Evolutionary conservation across 192 early-diverging fungal genomes (phyloP).

Genomic region (Pilaira anomala): DNA sequence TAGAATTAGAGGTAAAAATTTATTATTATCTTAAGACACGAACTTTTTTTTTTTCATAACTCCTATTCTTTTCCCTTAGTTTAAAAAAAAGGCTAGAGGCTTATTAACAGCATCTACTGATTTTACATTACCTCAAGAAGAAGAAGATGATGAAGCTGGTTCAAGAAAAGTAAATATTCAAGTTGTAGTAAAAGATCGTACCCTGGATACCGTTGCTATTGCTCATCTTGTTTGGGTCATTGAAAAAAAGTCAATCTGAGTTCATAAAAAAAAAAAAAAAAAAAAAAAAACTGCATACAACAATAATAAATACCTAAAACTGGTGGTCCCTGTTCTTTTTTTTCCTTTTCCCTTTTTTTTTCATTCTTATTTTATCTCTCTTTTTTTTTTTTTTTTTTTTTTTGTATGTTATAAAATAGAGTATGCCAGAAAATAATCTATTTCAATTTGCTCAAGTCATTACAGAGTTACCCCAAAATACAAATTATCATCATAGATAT

Average conservation of each 20-base stretch:
- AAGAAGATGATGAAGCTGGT: background rate
- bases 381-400: conserved; percentile 11
- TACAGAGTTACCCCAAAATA: conserved; percentile 16
- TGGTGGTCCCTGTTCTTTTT: background rate
- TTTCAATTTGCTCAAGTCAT: conserved; percentile 34
- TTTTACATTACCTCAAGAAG: conserved; percentile 15
- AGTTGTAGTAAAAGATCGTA: conserved; percentile 47
- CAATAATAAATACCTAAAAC: too few species aligned
- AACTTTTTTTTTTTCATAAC: background rate
- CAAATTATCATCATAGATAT: background rate
- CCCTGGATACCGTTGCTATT: conserved; percentile 46
- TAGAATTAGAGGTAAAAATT: conserved; percentile 52
- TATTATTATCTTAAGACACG: background rate
- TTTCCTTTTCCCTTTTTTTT: conserved; percentile 7
- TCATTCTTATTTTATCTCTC: background rate
- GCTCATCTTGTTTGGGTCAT: conserved; percentile 44
- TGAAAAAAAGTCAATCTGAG: conserved; percentile 32
- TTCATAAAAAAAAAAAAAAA: background rate
- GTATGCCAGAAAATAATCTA: conserved; percentile 27
- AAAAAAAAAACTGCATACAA: too few species aligned
- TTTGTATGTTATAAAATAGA: conserved; percentile 4
- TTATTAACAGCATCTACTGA: conserved; percentile 38
- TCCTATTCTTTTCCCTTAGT: conserved; percentile 14
- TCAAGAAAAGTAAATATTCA: conserved; percentile 21
- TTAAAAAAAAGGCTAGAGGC: conserved; percentile 40